These are phyloP conservation scores for Calonectria pauciramosa DNA, from an alignment of 2,329 filamentous ascomycete genomes.

Conservation along the genomic window DNA sequence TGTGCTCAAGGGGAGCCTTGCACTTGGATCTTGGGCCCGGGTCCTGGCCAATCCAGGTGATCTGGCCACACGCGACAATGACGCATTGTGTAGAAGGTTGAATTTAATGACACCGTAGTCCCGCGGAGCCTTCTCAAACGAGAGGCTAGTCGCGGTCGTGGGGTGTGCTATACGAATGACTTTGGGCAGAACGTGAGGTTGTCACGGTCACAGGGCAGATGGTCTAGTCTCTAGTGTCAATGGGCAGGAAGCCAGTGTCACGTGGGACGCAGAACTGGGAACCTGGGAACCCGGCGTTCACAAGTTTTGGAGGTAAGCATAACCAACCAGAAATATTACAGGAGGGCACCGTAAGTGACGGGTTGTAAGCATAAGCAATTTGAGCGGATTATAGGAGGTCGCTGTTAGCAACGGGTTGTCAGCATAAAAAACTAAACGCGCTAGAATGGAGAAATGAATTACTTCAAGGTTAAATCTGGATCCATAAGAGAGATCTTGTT, in stretches of 20 bases:
- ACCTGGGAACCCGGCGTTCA: background rate
- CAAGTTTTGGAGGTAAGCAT: background rate
- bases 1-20: conserved; percentile 10
- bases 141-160: background rate
- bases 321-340: background rate
- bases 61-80: conserved; percentile 9
- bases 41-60: conserved; percentile 19
- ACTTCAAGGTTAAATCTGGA: background rate
- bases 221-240: background rate
- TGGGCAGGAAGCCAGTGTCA: background rate
- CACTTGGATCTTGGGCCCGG: background rate
- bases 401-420: background rate
- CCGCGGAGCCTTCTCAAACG: conserved; percentile 15
- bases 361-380: background rate
- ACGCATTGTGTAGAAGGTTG: background rate
- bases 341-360: background rate
- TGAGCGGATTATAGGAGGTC: background rate
- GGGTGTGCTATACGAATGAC: conserved; percentile 19
- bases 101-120: conserved; percentile 32
- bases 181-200: conserved; percentile 36
- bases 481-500: background rate
- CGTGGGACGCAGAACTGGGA: background rate
- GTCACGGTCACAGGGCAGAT: conserved; percentile 38
- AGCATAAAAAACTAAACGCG: background rate
- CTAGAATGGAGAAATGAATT: background rate